A percentile compares a stretch with the other conserved stretches of the same genome.
Conservation (phyloP, 2,329 filamentous ascomycete genomes). For the Magnaporthiopsis poae region DNA sequence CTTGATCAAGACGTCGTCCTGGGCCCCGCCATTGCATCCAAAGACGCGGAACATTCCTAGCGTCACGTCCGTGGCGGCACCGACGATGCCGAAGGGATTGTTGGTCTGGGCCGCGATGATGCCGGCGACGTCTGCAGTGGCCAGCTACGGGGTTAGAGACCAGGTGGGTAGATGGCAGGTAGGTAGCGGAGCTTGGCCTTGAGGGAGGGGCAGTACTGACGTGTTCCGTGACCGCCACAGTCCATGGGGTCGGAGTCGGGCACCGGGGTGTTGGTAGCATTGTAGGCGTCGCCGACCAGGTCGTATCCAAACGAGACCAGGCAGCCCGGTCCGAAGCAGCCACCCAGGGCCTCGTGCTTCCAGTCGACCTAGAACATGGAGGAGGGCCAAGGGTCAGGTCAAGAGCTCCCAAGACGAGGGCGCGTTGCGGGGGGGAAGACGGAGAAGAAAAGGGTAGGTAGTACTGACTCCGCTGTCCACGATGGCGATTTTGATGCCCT, state of each 20-base stretch:
- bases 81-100: slow-evolving; percentile 41
- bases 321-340: slow-evolving; percentile 18
- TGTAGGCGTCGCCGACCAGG: slow-evolving; percentile 27
- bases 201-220: neutral
- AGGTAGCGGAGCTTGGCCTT: neutral
- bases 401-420: neutral
- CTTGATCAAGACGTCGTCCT: slow-evolving; percentile 47
- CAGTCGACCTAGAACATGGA: slow-evolving; percentile 40
- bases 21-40: slow-evolving; percentile 40
- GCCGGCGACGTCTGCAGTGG: slow-evolving; percentile 38
- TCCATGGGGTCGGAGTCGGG: slow-evolving; percentile 45
- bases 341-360: slow-evolving; percentile 44
- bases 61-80: slow-evolving; percentile 45
- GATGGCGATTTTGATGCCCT: slow-evolving; percentile 43
- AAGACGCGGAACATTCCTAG: slow-evolving; percentile 50
- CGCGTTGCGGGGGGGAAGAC: too few species aligned
- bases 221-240: slow-evolving; percentile 50
- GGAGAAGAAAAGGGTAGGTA: too few species aligned
- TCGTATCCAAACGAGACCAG: slow-evolving; percentile 13
- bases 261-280: slow-evolving; percentile 25
- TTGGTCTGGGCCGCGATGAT: slow-evolving; percentile 51
- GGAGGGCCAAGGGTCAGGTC: neutral
- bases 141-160: too few species aligned
- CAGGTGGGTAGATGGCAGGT: too few species aligned
- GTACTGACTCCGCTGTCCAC: slow-evolving; percentile 44